phyloP scores from a whole-genome alignment of 306 rosid genomes.

The Mimosa pudica region DNA sequence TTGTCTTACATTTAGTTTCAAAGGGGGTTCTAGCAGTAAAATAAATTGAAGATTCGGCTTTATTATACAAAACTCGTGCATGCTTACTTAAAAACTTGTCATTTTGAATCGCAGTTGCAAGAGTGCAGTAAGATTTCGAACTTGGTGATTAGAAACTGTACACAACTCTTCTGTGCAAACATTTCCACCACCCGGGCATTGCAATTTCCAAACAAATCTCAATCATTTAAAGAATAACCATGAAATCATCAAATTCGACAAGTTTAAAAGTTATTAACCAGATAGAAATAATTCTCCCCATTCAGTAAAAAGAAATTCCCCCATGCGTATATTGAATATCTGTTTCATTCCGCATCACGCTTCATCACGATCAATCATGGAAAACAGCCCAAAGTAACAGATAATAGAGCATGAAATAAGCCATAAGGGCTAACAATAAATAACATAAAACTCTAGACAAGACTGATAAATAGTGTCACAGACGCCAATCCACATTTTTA shows the following conservation, averaged over 20 bases:
- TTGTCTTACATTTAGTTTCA: no score
- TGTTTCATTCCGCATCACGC: not conserved
- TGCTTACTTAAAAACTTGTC: not conserved
- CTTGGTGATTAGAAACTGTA: no score
- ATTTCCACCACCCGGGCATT: not conserved
- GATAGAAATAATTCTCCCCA: not conserved
- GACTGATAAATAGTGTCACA: constrained; percentile 1
- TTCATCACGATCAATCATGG: not conserved
- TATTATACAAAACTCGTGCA: not conserved
- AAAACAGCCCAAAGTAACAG: not conserved
- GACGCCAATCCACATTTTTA: not conserved
- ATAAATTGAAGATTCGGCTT: not conserved
- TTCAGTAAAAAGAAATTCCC: no score
- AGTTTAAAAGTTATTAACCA: not conserved
- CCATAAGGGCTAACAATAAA: not conserved
- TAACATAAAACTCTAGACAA: constrained; percentile 1
- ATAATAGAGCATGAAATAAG: not conserved
- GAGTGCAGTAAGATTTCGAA: no score
- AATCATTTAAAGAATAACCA: not conserved
- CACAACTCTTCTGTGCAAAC: no score
- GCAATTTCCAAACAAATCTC: not conserved
- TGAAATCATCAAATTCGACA: not conserved
- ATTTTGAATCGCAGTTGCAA: not conserved
- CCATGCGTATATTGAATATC: no score
- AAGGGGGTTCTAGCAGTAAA: no score